These are phyloP conservation scores for Quercus agrifolia DNA, from an alignment of 306 rosid species.

Conservation along the genomic window DNA sequence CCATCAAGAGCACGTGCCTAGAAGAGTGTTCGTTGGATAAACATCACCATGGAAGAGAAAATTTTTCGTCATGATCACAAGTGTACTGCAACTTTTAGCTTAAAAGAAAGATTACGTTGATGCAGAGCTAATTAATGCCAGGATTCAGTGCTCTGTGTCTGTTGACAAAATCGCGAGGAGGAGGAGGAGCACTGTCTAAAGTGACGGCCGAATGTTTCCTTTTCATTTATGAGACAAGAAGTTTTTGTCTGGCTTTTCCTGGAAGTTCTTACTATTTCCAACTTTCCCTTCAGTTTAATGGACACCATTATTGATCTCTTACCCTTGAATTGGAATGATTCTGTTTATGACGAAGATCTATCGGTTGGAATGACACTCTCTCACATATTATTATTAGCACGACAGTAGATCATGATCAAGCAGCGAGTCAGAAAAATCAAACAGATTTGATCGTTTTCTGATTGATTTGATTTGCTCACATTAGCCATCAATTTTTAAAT, in stretches of 20 bases:
- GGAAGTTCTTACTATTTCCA: neutral
- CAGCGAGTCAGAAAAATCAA: too few relatives aligned
- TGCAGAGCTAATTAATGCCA: neutral
- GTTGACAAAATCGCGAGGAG: neutral
- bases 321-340: neutral
- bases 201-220: neutral
- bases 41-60: neutral
- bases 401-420: too few relatives aligned
- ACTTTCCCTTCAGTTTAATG: neutral
- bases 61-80: neutral
- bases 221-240: slow-evolving; percentile 1
- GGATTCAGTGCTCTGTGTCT: neutral
- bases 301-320: neutral
- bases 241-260: neutral
- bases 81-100: neutral
- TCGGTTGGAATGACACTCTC: neutral
- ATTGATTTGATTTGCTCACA: too few relatives aligned
- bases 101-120: neutral
- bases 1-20: neutral
- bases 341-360: neutral
- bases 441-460: too few relatives aligned
- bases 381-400: too few relatives aligned
- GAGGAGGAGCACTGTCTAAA: neutral
- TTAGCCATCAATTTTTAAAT: too few relatives aligned
- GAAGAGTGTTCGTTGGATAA: neutral